Percentiles rank a stretch among this genome's conserved stretches.
Evolutionary conservation across 352 stramenopile genomes (phyloP).

Genomic region (Nothophytophthora sp.): DNA sequence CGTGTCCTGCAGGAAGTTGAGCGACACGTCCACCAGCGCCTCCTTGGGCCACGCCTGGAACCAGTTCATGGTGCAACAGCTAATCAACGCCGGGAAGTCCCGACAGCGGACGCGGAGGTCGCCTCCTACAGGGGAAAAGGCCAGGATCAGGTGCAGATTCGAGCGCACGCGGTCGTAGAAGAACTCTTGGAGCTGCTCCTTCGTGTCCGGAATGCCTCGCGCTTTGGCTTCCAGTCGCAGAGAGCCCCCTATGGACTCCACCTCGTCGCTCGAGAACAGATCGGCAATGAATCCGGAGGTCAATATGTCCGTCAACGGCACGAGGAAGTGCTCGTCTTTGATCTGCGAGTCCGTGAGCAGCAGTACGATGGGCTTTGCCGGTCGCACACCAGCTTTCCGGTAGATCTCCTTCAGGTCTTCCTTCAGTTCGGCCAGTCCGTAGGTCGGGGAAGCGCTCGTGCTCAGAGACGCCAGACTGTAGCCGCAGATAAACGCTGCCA

Average conservation of each 20-base stretch:
- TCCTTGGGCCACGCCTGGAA: conserved; percentile 93
- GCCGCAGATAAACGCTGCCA: conserved; percentile 89
- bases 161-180: conserved; percentile 87
- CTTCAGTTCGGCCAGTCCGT: conserved; percentile 79
- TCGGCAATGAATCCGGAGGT: conserved; percentile 76
- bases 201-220: conserved; percentile 85
- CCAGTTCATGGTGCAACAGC: conserved; percentile 84
- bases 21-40: conserved; percentile 83
- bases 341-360: conserved; percentile 91
- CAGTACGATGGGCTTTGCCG: conserved; percentile 85
- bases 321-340: conserved; percentile 84
- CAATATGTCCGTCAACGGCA: conserved; percentile 88
- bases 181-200: conserved; percentile 90
- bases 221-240: conserved; percentile 85
- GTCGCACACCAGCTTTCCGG: conserved; percentile 83
- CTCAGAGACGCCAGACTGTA: conserved; percentile 70
- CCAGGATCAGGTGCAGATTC: conserved; percentile 89
- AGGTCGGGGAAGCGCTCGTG: conserved; percentile 53
- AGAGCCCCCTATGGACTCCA: conserved; percentile 82
- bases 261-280: conserved; percentile 87
- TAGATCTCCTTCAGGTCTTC: conserved; percentile 92
- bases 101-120: conserved; percentile 75
- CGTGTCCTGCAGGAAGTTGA: conserved; percentile 85
- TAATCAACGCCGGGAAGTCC: conserved; percentile 80
- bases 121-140: conserved; percentile 82